Evolutionary conservation across 768 basidiomycete genomes (phyloP).

Genomic region (Psilocybe tampanensis): DNA sequence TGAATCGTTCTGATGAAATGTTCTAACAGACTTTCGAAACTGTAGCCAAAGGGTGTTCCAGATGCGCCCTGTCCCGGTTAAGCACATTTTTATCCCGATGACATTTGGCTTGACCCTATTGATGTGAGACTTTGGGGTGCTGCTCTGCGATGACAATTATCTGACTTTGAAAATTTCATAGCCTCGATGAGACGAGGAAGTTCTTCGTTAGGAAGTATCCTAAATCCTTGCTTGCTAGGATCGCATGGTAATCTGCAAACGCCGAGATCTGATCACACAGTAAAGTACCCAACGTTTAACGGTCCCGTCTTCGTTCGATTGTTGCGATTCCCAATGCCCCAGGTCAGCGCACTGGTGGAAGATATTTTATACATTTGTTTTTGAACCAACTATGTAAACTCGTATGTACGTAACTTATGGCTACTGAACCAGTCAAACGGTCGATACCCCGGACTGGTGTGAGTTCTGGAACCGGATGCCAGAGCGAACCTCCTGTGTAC

Average conservation of each 20-base stretch:
- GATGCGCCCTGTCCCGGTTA: constrained; percentile 44
- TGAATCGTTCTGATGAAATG: neutral
- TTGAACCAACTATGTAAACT: too few relatives aligned
- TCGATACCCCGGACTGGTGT: too few relatives aligned
- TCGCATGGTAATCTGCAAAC: constrained; percentile 31
- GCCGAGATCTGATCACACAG: too few relatives aligned
- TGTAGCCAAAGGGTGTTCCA: constrained; percentile 48
- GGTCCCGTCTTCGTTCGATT: too few relatives aligned
- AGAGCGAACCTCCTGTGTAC: neutral
- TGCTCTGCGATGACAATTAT: neutral
- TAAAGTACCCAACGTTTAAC: too few relatives aligned
- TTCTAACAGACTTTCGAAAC: neutral
- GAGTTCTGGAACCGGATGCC: neutral
- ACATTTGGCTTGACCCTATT: constrained; percentile 36
- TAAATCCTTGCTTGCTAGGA: constrained; percentile 16
- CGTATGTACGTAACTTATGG: too few relatives aligned
- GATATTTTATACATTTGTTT: too few relatives aligned
- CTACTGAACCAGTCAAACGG: too few relatives aligned
- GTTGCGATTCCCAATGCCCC: too few relatives aligned
- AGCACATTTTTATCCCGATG: constrained; percentile 55
- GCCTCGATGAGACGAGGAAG: constrained; percentile 30
- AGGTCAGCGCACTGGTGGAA: too few relatives aligned
- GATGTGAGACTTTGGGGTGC: constrained; percentile 12
- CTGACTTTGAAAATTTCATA: constrained; percentile 7
- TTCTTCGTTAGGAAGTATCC: constrained; percentile 25